Conservation (phyloP, 2,329 filamentous ascomycete species). For the Lasiodiplodia sp. region DNA sequence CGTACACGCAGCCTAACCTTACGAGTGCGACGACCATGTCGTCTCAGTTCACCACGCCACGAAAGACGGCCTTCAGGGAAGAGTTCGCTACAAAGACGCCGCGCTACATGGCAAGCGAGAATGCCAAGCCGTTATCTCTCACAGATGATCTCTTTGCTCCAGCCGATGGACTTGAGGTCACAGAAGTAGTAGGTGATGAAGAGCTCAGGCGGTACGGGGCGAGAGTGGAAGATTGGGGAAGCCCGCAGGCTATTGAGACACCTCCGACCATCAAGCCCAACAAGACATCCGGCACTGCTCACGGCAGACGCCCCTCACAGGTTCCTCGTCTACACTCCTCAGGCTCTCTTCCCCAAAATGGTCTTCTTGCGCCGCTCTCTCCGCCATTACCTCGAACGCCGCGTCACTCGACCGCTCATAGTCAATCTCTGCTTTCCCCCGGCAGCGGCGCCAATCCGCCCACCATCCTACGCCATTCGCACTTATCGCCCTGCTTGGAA, state of each 20-base stretch:
- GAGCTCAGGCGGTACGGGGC: not conserved
- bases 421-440: not conserved
- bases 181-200: not conserved
- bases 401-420: constrained; percentile 11
- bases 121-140: not conserved
- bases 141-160: constrained; percentile 1
- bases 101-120: constrained; percentile 10
- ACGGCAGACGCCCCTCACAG: not conserved
- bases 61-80: constrained; percentile 20
- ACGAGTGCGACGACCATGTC: not conserved
- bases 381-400: constrained; percentile 4
- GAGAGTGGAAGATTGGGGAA: not conserved
- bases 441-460: constrained; percentile 3
- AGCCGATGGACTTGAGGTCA: not conserved
- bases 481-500: constrained; percentile 9
- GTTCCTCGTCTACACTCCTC: constrained; percentile 2
- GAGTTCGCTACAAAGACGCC: constrained; percentile 19
- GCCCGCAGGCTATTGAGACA: not conserved
- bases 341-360: not conserved
- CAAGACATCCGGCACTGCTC: not conserved
- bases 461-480: constrained; percentile 20
- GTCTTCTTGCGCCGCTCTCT: not conserved
- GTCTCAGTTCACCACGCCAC: constrained; percentile 6
- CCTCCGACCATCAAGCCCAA: constrained; percentile 9
- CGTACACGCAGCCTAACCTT: constrained; percentile 27